Evolutionary conservation across 2,329 filamentous ascomycete species (phyloP).

Genomic region (Trichoderma guizhouense): DNA sequence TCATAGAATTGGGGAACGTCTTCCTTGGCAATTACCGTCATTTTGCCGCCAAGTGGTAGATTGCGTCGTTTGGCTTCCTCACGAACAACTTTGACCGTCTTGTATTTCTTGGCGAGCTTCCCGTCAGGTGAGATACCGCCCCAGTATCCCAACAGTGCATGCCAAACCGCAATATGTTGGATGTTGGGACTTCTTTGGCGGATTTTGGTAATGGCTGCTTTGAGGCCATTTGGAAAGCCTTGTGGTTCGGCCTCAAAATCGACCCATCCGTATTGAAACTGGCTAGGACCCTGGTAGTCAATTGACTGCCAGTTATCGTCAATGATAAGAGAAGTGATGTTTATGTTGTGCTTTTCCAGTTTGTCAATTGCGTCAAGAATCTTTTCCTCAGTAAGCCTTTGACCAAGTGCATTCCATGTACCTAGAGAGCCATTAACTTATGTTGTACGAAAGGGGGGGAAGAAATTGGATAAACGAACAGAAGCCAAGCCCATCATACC

Average conservation of each 20-base stretch:
- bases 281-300: constrained; percentile 46
- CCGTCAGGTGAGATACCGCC: constrained; percentile 77
- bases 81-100: constrained; percentile 61
- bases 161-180: constrained; percentile 88
- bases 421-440: constrained; percentile 37
- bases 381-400: constrained; percentile 75
- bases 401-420: constrained; percentile 93
- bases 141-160: constrained; percentile 88
- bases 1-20: constrained; percentile 77
- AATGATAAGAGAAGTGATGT: constrained; percentile 83
- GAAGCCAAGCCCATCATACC: constrained; percentile 90
- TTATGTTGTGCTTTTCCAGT: constrained; percentile 68
- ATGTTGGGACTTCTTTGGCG: constrained; percentile 68
- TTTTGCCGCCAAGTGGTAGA: constrained; percentile 56
- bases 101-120: constrained; percentile 72
- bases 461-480: constrained; percentile 52
- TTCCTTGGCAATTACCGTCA: constrained; percentile 69
- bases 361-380: constrained; percentile 71
- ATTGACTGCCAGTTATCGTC: constrained; percentile 96
- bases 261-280: constrained; percentile 65
- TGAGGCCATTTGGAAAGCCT: constrained; percentile 78
- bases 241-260: constrained; percentile 81
- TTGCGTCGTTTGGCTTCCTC: constrained; percentile 46
- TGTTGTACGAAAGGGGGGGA: background rate
- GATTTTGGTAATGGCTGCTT: constrained; percentile 65